Evolutionary conservation across 176 grass and related monocot species (phyloP), one percentile per base, ranked within the genome.

Genomic region (Tuctoria greenei): DNA sequence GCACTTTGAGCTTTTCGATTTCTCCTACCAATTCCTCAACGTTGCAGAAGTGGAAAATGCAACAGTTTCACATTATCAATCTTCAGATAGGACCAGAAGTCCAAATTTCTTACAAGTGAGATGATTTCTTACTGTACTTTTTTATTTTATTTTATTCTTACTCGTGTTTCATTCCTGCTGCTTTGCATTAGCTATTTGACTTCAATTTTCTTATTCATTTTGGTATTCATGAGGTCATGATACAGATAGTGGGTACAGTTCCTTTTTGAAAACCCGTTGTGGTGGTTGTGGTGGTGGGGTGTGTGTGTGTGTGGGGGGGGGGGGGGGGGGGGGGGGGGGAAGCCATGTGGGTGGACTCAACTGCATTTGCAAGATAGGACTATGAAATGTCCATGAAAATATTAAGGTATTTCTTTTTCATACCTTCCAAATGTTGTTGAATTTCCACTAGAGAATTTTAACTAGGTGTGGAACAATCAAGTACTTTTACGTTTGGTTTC

Each of bases 1-100:
- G 36, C 95, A 98, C 69, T 98, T 94, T 28, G 95, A 98, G 89
- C 89, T 98, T 35, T 98, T 98, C 27, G 95, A 98, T 80, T 98
- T 94, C 72, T 98, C 91, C 46, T 94, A 90, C 58, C 95, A 98
- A 72, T 90, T 94, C 28, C 89, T 98, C 58, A 98, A 94, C 61
- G 91, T 98, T 69, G 91, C 95, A 52, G 95, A 98, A 90, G 89
- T 98, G 78, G 95, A 94, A 80, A 92, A 72, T 72, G 76, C 64
- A 1, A 76, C 86, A 17, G 24, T 86, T 59, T 86, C 73, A 49
- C 79, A 90, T 51, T 78, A 83, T 54, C 86, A 84, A 58, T 81
- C 78, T n/a, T 82, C 64, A 10, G 95, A 98, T 73, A 87, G 86
- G 66, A 74, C 79, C 65, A 98, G 76, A 67, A 79, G 81, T 72